phyloP scores from a whole-genome alignment of 2,329 filamentous ascomycete species.

The Talaromyces pinophilus region DNA sequence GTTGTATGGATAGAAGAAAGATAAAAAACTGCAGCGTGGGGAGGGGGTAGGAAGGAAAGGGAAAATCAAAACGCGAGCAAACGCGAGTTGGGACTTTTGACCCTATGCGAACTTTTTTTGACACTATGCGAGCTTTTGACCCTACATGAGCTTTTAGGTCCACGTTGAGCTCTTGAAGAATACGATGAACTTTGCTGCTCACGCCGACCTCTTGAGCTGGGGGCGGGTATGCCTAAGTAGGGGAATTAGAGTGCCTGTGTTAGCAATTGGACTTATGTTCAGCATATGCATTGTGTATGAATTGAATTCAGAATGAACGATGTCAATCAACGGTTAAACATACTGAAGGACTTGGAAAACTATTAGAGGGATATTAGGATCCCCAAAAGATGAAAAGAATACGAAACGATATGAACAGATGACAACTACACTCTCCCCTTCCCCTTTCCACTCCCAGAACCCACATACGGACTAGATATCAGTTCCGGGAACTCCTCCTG shows the following conservation, averaged over 20 bases:
- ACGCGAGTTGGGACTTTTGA: neutral
- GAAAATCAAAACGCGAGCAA: neutral
- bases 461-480: conserved; percentile 26
- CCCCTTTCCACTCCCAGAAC: conserved; percentile 39
- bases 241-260: neutral
- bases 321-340: neutral
- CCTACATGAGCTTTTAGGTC: neutral
- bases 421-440: conserved; percentile 27
- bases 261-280: neutral
- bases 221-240: neutral
- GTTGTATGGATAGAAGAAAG: neutral
- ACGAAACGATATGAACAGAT: conserved; percentile 8
- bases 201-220: neutral
- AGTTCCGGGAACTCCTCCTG: conserved; percentile 39
- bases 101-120: neutral
- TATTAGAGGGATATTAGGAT: neutral
- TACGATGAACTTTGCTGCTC: neutral
- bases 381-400: neutral
- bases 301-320: neutral
- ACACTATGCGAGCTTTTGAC: neutral
- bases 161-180: neutral
- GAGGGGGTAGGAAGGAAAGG: neutral
- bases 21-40: neutral
- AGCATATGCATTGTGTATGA: neutral
- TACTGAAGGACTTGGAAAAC: neutral